phyloP scores from a whole-genome alignment of 768 basidiomycete genomes.

The Mycena vitilis region DNA sequence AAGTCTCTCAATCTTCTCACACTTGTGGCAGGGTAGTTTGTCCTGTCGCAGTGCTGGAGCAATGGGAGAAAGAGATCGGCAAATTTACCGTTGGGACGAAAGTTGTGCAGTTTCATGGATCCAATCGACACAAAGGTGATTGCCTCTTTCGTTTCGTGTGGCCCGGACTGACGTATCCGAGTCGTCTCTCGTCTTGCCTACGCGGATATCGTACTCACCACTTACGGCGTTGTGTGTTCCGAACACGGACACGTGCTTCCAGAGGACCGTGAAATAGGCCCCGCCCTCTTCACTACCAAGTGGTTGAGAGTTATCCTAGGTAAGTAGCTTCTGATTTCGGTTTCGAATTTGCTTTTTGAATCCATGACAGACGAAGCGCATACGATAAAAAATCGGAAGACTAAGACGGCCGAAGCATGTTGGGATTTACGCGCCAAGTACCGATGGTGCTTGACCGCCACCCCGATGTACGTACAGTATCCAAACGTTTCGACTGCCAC shows the following conservation, averaged over 20 bases:
- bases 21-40: constrained; percentile 78
- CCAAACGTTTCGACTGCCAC: neutral
- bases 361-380: constrained; percentile 83
- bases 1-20: neutral
- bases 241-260: constrained; percentile 73
- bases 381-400: constrained; percentile 89
- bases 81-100: constrained; percentile 68
- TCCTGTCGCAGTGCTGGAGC: constrained; percentile 86
- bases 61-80: constrained; percentile 89
- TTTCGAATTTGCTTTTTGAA: too few relatives aligned
- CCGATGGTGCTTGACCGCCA: constrained; percentile 91
- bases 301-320: constrained; percentile 92
- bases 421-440: constrained; percentile 78
- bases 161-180: constrained; percentile 40
- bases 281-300: constrained; percentile 80
- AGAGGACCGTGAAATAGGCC: constrained; percentile 24
- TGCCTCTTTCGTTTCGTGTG: neutral
- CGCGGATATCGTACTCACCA: constrained; percentile 84
- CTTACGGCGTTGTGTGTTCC: constrained; percentile 84
- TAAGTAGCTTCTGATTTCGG: constrained; percentile 63
- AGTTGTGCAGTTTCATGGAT: constrained; percentile 87
- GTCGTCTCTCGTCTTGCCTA: constrained; percentile 65
- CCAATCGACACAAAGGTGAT: constrained; percentile 75
- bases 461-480: constrained; percentile 68
- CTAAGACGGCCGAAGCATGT: constrained; percentile 82